Evolutionary conservation across 139 green algal genomes (phyloP), one percentile per base, ranked within the genome.

Genomic region (Chlamydomonas sp.): DNA sequence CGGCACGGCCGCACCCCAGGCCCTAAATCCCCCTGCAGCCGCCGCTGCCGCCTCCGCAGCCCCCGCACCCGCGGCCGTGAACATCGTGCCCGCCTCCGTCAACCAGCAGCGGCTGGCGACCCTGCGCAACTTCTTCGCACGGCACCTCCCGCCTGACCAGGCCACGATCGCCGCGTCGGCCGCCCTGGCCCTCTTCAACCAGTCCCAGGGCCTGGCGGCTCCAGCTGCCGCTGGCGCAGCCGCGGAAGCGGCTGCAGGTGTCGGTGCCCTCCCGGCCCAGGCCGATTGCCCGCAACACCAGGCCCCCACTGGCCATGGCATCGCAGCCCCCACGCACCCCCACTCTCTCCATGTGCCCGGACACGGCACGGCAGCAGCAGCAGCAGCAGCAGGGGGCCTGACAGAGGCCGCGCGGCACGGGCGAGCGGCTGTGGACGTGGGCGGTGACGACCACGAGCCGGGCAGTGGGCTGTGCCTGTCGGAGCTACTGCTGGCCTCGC

Each of bases 91-190:
- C 1, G 82, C 77, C 4, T 12, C 60, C 7, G n/a, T 7, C 3
- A 68, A 87, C 1, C 73, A n/a, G 61, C 73, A 87, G 83, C 73
- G 83, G 18, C 73, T 87, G 71, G 63, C 63, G 31, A 62, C 75
- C 62, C 83, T 87, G 10, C 83, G 80, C 62, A 62, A 87, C 61
- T 87, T 76, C 73, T 87, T 87, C 62, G 66, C 80, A 73, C 62
- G 16, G 2, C 31, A 67, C 63, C 14, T 87, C 62, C 73, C 83
- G 31, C 31, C 73, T 4, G 83, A 87, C 73, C 83, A 87, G 63
- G 83, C 83, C 6, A 73, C 73, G 62, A 76, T 81, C 12, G 73
- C 73, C 62, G 83, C 83, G 12, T 72, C 20, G 2, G 83, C 83
- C 5, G 73, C 73, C n/a, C 83, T 87, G 2, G 74, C 31, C 31